Evolutionary conservation across 345 rosid genomes (phyloP).

Genomic region (Eucalyptus regnans): DNA sequence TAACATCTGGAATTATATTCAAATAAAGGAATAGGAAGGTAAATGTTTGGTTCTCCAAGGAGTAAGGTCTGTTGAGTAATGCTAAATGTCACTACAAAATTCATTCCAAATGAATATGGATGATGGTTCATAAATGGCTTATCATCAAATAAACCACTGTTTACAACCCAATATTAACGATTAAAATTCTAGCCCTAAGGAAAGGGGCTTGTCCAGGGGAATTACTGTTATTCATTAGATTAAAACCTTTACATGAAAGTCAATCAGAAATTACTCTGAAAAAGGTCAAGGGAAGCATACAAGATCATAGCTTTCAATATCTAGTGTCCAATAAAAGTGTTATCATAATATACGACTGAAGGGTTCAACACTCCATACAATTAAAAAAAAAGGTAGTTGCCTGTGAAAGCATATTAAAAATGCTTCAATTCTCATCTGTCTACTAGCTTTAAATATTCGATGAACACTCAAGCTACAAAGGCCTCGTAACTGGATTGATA

Average conservation of each 20-base stretch:
- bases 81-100: background rate
- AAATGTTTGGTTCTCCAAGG: background rate
- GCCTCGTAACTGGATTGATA: background rate
- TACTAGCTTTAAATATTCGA: background rate
- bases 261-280: background rate
- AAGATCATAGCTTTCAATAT: background rate
- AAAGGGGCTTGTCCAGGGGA: background rate
- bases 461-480: background rate
- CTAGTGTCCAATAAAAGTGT: background rate
- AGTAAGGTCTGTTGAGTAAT: background rate
- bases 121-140: background rate
- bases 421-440: background rate
- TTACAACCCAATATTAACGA: background rate
- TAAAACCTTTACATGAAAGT: background rate
- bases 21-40: background rate
- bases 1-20: background rate
- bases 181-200: background rate
- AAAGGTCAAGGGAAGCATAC: background rate
- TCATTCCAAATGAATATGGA: background rate
- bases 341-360: background rate
- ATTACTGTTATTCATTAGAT: background rate
- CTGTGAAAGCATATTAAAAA: background rate
- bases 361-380: background rate
- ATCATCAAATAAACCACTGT: background rate
- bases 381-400: background rate